phyloP scores from a whole-genome alignment of 805 yeast genomes.

The Candida silvicultrix region DNA sequence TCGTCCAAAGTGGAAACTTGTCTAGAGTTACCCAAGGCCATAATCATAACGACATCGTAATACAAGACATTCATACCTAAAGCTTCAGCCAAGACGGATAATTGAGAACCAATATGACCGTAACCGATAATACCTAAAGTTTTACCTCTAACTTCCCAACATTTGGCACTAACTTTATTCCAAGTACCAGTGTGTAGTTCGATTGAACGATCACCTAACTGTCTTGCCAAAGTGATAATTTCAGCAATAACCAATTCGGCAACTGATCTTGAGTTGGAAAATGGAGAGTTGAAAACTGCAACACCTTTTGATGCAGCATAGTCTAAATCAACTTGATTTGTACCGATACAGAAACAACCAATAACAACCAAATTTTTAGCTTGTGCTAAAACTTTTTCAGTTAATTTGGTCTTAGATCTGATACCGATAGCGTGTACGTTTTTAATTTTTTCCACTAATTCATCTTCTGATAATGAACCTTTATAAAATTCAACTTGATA shows the following conservation, averaged over 20 bases:
- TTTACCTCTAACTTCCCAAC: constrained; percentile 99
- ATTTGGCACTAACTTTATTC: constrained; percentile 91
- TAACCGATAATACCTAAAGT: constrained; percentile 96
- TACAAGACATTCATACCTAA: constrained; percentile 96
- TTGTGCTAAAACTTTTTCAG: constrained; percentile 68
- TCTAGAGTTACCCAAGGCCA: constrained; percentile 95
- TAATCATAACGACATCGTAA: constrained; percentile 86
- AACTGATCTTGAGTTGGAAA: constrained; percentile 96
- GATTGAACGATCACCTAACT: constrained; percentile 91
- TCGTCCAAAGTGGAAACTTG: constrained; percentile 86
- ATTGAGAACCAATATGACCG: constrained; percentile 97
- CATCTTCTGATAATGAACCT: constrained; percentile 85
- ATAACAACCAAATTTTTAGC: constrained; percentile 86
- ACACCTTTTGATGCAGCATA: constrained; percentile 90
- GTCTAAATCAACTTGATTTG: constrained; percentile 93
- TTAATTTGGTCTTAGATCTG: constrained; percentile 92
- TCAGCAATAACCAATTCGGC: constrained; percentile 97
- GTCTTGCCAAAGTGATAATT: constrained; percentile 90
- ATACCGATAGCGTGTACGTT: constrained; percentile 97
- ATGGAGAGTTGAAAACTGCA: constrained; percentile 97
- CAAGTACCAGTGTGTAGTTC: constrained; percentile 96
- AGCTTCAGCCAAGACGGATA: constrained; percentile 93
- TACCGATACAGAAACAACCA: constrained; percentile 99
- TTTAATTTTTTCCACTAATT: constrained; percentile 86
- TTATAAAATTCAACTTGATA: constrained; percentile 95